Evolutionary conservation across 75 land plant genomes (phyloP).

Genomic region (Picea sitchensis): DNA sequence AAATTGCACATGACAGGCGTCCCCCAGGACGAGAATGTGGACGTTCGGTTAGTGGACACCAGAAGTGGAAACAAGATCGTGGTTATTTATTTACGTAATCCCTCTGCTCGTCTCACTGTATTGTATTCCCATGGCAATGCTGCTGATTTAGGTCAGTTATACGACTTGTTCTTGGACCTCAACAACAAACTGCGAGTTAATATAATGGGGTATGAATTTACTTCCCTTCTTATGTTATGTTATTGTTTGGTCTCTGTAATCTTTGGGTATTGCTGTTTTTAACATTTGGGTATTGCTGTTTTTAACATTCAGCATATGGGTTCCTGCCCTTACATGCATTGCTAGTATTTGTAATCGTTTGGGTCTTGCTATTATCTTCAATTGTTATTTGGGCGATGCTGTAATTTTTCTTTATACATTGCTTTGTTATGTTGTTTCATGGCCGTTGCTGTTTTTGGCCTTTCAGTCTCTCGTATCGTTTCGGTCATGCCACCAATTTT

Average conservation of each 20-base stretch:
- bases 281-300: background rate
- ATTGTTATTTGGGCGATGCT: too few relatives aligned
- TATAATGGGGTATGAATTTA: conserved; percentile 46
- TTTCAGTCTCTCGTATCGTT: background rate
- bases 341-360: background rate
- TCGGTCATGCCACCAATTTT: background rate
- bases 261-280: background rate
- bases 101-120: conserved; percentile 68
- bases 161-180: conserved; percentile 71
- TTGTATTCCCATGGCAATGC: conserved; percentile 84
- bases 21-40: conserved; percentile 39
- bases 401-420: background rate
- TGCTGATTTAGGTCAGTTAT: conserved; percentile 81
- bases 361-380: background rate
- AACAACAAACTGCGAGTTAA: conserved; percentile 64
- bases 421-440: background rate
- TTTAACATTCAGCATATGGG: background rate
- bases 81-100: conserved; percentile 57
- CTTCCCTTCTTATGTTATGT: background rate
- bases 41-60: conserved; percentile 42
- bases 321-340: background rate
- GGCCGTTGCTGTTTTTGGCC: background rate
- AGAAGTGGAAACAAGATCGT: conserved; percentile 58
- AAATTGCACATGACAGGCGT: conserved; percentile 6
- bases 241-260: background rate